A percentile compares a stretch with the other conserved stretches of the same genome.
Conservation (phyloP, 2,329 filamentous ascomycete species). For the Colletotrichum noveboracense region DNA sequence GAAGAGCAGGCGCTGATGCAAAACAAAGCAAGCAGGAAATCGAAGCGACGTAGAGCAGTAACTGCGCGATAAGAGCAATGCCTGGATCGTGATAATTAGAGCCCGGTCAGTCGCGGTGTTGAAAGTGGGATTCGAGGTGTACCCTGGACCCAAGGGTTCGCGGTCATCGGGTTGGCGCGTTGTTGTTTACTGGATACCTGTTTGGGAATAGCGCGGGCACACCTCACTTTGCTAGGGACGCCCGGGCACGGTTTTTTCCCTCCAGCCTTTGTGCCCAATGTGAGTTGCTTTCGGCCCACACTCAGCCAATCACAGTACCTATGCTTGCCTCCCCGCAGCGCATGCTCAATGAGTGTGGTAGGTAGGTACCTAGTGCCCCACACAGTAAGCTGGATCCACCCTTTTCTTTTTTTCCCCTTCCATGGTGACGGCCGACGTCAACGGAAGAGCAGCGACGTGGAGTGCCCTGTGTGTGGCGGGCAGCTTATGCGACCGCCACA, state of each 20-base stretch:
- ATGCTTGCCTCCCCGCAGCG: neutral
- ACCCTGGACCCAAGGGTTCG: conserved; percentile 12
- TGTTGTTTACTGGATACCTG: conserved; percentile 46
- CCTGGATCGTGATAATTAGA: conserved; percentile 5
- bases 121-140: conserved; percentile 10
- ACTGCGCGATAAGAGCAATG: neutral
- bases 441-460: neutral
- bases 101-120: conserved; percentile 9
- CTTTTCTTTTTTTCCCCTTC: neutral
- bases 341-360: neutral
- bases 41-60: neutral
- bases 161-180: conserved; percentile 20
- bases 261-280: neutral
- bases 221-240: neutral
- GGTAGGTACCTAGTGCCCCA: too few relatives aligned
- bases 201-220: conserved; percentile 35
- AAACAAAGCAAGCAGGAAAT: neutral
- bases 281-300: neutral
- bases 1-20: neutral
- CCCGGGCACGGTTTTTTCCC: neutral
- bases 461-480: neutral
- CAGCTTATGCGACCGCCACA: neutral
- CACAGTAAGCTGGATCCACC: neutral
- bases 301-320: neutral
- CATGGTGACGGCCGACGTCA: neutral